Evolutionary conservation across 306 rosid genomes (phyloP).

Genomic region (Citrullus mucosospermus): DNA sequence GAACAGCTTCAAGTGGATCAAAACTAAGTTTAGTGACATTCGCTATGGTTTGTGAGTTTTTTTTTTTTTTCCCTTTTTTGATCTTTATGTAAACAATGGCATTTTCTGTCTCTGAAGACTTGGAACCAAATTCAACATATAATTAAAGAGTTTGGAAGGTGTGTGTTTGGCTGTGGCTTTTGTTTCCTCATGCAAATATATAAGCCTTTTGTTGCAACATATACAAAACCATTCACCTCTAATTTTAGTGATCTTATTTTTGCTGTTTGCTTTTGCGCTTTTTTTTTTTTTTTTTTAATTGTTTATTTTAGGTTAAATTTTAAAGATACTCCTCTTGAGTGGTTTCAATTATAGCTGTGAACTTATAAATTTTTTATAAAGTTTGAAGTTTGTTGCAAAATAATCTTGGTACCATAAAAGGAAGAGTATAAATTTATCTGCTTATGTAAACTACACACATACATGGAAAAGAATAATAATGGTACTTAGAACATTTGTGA

Average conservation of each 20-base stretch:
- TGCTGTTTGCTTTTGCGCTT: too few relatives aligned
- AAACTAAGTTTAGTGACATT: constrained; percentile 54
- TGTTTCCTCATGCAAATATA: background rate
- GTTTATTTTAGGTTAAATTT: too few relatives aligned
- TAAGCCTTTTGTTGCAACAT: background rate
- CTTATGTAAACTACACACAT: too few relatives aligned
- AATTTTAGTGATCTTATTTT: background rate
- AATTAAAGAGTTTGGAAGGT: background rate
- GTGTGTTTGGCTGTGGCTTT: background rate
- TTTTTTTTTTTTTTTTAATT: background rate
- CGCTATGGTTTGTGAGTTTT: constrained; percentile 45
- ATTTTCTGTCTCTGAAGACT: background rate
- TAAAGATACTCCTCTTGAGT: too few relatives aligned
- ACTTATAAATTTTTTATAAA: too few relatives aligned
- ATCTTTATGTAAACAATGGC: background rate
- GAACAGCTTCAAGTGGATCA: constrained; percentile 87
- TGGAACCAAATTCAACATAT: background rate
- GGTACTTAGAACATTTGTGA: too few relatives aligned
- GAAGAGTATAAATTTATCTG: too few relatives aligned
- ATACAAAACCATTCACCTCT: background rate
- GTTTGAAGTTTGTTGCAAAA: too few relatives aligned
- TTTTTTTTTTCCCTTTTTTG: background rate
- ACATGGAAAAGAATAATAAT: too few relatives aligned
- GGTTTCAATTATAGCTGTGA: too few relatives aligned
- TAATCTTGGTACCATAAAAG: too few relatives aligned